These are phyloP conservation scores for Fusarium sp. DNA, from an alignment of 2,329 filamentous ascomycete genomes.

Conservation along the genomic window DNA sequence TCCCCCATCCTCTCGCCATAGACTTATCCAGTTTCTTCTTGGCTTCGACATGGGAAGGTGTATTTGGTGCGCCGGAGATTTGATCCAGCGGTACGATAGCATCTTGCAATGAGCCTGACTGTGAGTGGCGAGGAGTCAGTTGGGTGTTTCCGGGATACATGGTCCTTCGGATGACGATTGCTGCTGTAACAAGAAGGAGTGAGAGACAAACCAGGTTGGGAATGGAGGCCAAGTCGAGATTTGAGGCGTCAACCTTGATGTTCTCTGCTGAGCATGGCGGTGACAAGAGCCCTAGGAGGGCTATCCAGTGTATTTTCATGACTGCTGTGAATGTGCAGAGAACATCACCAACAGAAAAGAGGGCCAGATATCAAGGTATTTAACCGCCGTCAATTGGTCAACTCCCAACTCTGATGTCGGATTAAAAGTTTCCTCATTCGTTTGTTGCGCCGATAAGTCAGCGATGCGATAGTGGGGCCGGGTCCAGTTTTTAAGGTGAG, in stretches of 20 bases:
- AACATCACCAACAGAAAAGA: background rate
- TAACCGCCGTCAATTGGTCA: background rate
- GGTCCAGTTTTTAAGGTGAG: conserved; percentile 39
- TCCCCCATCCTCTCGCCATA: conserved; percentile 46
- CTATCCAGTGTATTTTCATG: conserved; percentile 21
- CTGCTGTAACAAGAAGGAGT: background rate
- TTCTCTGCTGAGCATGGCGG: conserved; percentile 15
- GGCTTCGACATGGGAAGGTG: conserved; percentile 46
- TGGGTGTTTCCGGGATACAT: background rate
- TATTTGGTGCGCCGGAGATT: conserved; percentile 30
- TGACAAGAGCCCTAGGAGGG: conserved; percentile 12
- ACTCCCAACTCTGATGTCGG: background rate
- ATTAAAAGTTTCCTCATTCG: conserved; percentile 14
- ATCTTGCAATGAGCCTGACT: conserved; percentile 25
- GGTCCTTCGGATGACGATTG: background rate
- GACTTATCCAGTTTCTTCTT: conserved; percentile 47
- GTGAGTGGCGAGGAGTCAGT: conserved; percentile 18
- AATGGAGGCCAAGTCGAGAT: conserved; percentile 22
- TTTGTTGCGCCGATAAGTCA: background rate
- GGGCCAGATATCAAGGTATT: conserved; percentile 12
- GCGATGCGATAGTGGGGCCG: conserved; percentile 8
- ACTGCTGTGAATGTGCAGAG: background rate
- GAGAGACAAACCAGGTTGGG: conserved; percentile 34
- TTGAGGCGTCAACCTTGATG: conserved; percentile 15
- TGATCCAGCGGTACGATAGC: conserved; percentile 45